These are phyloP conservation scores for Solanum etuberosum DNA, from an alignment of 257 asterid genomes.

Conservation along the genomic window DNA sequence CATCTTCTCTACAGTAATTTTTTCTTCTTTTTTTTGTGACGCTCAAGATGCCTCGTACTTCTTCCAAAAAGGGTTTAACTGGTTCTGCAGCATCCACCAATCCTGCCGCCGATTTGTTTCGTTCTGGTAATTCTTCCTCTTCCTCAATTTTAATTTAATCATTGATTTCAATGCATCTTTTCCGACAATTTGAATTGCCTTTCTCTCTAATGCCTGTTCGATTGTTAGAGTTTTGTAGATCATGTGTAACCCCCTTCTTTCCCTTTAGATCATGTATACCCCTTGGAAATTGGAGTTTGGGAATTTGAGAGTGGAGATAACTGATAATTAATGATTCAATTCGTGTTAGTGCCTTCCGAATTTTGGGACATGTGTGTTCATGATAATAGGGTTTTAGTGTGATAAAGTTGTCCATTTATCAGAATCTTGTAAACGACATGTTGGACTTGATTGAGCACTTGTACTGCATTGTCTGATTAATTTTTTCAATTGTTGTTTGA, in stretches of 20 bases:
- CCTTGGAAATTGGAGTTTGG: neutral
- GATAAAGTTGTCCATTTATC: neutral
- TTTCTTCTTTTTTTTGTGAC: neutral
- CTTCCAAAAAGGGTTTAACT: slow-evolving; percentile 48
- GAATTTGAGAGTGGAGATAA: neutral
- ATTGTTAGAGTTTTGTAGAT: neutral
- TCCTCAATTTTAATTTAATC: neutral
- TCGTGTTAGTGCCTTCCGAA: neutral
- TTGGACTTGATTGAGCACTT: neutral
- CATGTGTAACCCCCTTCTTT: neutral
- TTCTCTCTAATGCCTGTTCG: neutral
- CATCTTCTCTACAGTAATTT: neutral
- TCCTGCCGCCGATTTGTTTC: slow-evolving; percentile 65
- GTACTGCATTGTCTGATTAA: neutral
- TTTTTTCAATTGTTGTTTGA: neutral
- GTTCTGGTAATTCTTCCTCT: slow-evolving; percentile 42
- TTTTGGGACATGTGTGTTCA: neutral
- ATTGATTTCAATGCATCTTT: neutral
- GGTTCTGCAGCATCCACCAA: slow-evolving; percentile 43
- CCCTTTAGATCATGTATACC: neutral
- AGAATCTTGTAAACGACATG: neutral
- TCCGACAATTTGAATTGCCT: neutral
- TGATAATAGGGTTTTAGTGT: neutral
- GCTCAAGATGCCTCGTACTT: slow-evolving; percentile 65
- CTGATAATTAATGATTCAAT: neutral